phyloP scores from a whole-genome alignment of 768 basidiomycete species.

The Stropharia rugosoannulata region DNA sequence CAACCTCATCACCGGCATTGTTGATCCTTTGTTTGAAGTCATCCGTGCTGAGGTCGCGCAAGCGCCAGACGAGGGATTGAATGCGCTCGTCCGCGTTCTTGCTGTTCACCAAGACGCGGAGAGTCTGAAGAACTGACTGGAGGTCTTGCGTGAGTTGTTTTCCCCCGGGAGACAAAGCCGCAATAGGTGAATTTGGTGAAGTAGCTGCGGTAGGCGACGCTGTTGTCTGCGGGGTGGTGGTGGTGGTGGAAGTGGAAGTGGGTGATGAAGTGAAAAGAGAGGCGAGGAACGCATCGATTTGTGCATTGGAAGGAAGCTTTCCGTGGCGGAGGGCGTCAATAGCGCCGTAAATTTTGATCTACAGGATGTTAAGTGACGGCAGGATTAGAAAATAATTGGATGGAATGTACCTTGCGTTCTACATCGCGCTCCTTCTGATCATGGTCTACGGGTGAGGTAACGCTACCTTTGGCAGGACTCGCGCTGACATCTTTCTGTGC shows the following conservation, averaged over 20 bases:
- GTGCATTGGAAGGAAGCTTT: conserved; percentile 75
- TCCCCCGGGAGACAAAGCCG: conserved; percentile 75
- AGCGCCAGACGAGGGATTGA: conserved; percentile 89
- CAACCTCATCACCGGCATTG: conserved; percentile 45
- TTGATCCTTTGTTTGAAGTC: conserved; percentile 47
- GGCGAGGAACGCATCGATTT: conserved; percentile 71
- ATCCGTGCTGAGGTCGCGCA: conserved; percentile 51
- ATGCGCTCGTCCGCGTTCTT: conserved; percentile 92
- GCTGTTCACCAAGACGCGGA: conserved; percentile 63
- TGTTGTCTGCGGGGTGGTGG: conserved; percentile 66
- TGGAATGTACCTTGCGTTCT: conserved; percentile 62
- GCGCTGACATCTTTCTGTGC: conserved; percentile 61
- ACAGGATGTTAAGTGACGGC: background rate
- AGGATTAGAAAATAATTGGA: background rate
- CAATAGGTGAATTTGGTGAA: background rate
- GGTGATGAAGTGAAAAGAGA: conserved; percentile 67
- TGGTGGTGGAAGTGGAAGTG: conserved; percentile 62
- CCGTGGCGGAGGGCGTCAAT: conserved; percentile 80
- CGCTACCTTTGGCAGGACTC: conserved; percentile 55
- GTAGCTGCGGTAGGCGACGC: conserved; percentile 52
- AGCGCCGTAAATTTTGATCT: conserved; percentile 79
- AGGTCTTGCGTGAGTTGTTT: conserved; percentile 72
- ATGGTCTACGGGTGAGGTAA: conserved; percentile 67
- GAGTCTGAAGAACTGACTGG: conserved; percentile 79
- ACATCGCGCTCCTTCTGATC: conserved; percentile 67